Conservation (phyloP, 2,329 filamentous ascomycete species). For the Elsinoe necatrix region DNA sequence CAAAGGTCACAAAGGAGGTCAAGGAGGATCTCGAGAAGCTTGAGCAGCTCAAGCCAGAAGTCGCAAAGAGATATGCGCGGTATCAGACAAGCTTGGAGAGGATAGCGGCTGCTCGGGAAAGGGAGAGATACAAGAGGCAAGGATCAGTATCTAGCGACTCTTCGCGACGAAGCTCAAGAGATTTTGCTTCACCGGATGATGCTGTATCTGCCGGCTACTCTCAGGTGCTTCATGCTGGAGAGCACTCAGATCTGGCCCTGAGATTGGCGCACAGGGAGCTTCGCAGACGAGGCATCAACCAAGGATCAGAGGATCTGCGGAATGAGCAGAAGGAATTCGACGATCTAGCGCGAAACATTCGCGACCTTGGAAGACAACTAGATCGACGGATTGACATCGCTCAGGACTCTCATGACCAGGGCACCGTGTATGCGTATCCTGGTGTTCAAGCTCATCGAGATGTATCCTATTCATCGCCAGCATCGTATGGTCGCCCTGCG, state of each 20-base stretch:
- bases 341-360: constrained; percentile 10
- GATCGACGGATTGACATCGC: constrained; percentile 2
- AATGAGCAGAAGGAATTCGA: constrained; percentile 13
- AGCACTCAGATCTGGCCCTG: constrained; percentile 68
- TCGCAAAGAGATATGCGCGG: constrained; percentile 61
- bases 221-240: constrained; percentile 53
- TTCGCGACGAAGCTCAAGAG: constrained; percentile 12
- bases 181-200: constrained; percentile 17
- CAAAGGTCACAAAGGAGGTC: constrained; percentile 53
- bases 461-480: not conserved
- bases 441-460: not conserved
- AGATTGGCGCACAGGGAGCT: constrained; percentile 67
- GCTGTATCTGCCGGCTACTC: constrained; percentile 13
- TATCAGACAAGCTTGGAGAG: constrained; percentile 51
- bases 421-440: constrained; percentile 8
- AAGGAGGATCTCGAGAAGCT: constrained; percentile 59
- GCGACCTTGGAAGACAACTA: constrained; percentile 8
- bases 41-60: constrained; percentile 69
- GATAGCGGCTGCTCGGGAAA: constrained; percentile 25
- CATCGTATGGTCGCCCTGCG: not conserved
- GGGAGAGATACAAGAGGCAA: constrained; percentile 16
- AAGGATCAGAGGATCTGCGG: not conserved
- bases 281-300: constrained; percentile 47
- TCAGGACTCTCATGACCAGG: not conserved
- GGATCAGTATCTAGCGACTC: constrained; percentile 14